Percentiles rank a stretch among this genome's conserved stretches.
phyloP scores from a whole-genome alignment of 2,329 filamentous ascomycete genomes.

The Cryoendolithus antarcticus region DNA sequence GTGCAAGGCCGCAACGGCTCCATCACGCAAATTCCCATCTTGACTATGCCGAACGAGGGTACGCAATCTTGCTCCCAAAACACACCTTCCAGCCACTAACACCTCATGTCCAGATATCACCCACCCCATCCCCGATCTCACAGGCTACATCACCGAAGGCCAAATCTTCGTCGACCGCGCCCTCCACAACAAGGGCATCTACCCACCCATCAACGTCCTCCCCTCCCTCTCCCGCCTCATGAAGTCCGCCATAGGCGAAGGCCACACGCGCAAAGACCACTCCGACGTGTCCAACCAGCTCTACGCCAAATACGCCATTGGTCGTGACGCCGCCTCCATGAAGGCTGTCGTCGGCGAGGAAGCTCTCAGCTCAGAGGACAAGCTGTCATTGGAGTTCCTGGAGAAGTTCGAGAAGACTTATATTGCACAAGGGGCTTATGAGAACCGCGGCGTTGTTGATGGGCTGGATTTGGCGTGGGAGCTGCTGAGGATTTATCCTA shows the following conservation, averaged over 20 bases:
- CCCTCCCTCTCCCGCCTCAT: constrained; percentile 97
- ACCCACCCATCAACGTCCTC: constrained; percentile 96
- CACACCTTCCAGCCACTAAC: neutral
- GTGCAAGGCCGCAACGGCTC: constrained; percentile 93
- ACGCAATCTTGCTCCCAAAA: constrained; percentile 11
- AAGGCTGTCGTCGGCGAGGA: constrained; percentile 99
- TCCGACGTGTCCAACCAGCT: constrained; percentile 98
- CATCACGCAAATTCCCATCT: constrained; percentile 96
- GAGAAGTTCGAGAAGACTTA: constrained; percentile 97
- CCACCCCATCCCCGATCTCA: constrained; percentile 96
- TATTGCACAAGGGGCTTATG: constrained; percentile 84
- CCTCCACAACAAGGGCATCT: constrained; percentile 91
- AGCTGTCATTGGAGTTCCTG: constrained; percentile 92
- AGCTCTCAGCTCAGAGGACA: constrained; percentile 88
- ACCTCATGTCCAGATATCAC: constrained; percentile 60
- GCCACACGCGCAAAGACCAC: constrained; percentile 92
- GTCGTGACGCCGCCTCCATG: constrained; percentile 95
- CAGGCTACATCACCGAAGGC: constrained; percentile 97
- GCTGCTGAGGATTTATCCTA: constrained; percentile 90
- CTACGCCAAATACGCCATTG: constrained; percentile 98
- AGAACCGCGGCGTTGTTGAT: constrained; percentile 82
- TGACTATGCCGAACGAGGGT: constrained; percentile 99
- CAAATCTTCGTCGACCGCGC: constrained; percentile 96
- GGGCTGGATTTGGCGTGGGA: constrained; percentile 95
- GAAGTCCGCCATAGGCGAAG: constrained; percentile 98